Evolutionary conservation across 805 yeast species (phyloP).

Genomic region (Wickerhamiella slavikovae): DNA sequence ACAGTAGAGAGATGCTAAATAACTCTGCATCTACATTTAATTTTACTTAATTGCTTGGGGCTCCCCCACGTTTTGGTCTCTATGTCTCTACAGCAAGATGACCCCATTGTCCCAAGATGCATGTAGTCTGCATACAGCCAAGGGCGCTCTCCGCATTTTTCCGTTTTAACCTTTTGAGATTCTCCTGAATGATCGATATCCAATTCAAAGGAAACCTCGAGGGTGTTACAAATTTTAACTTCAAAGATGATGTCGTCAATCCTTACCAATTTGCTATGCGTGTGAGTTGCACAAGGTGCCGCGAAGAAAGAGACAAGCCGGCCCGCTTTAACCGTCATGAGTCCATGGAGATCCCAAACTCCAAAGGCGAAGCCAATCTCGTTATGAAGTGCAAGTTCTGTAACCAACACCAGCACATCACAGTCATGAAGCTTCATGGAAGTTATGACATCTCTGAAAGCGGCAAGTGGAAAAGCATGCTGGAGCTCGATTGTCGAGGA

Average conservation of each 20-base stretch:
- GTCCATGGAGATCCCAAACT: conserved; percentile 28
- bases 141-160: too few relatives aligned
- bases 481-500: conserved; percentile 75
- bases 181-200: conserved; percentile 20
- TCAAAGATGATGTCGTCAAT: conserved; percentile 33
- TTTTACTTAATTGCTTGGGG: too few relatives aligned
- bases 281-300: conserved; percentile 58
- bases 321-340: conserved; percentile 46
- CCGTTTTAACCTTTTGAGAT: too few relatives aligned
- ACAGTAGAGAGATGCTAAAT: too few relatives aligned
- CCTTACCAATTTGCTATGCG: conserved; percentile 64
- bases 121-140: too few relatives aligned
- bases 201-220: conserved; percentile 26
- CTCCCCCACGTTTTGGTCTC: too few relatives aligned
- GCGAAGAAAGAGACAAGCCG: conserved; percentile 53
- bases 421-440: conserved; percentile 11
- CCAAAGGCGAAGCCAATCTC: conserved; percentile 70
- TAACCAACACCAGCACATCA: conserved; percentile 19
- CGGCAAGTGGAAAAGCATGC: conserved; percentile 26
- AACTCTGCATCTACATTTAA: too few relatives aligned
- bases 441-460: conserved; percentile 21
- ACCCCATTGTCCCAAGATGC: too few relatives aligned
- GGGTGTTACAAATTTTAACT: conserved; percentile 34
- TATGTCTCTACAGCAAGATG: too few relatives aligned
- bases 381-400: conserved; percentile 59